These are phyloP conservation scores for Jaapia argillacea DNA, from an alignment of 768 basidiomycete species.

Conservation along the genomic window DNA sequence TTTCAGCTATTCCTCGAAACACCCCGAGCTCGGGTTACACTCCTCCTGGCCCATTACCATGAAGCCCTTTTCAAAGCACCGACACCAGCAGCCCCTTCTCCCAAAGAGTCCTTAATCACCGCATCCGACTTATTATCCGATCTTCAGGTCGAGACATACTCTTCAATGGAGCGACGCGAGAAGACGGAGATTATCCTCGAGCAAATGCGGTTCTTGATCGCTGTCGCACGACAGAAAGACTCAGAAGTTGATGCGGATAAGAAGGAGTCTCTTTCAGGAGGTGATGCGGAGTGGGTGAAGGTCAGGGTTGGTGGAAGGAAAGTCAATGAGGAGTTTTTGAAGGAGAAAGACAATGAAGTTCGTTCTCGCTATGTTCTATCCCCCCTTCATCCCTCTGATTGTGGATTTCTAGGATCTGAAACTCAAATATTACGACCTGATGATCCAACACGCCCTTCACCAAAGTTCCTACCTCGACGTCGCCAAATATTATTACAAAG, in stretches of 20 bases:
- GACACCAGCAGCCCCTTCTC: constrained; percentile 24
- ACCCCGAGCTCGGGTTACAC: constrained; percentile 88
- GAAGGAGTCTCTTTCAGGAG: constrained; percentile 54
- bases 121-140: constrained; percentile 92
- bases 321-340: constrained; percentile 88
- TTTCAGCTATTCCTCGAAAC: constrained; percentile 91
- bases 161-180: constrained; percentile 94
- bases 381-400: background rate
- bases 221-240: constrained; percentile 71
- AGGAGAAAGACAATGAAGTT: constrained; percentile 83
- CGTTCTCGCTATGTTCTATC: constrained; percentile 10
- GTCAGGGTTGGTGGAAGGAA: constrained; percentile 88
- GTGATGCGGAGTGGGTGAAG: constrained; percentile 89
- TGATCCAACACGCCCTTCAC: constrained; percentile 91
- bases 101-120: constrained; percentile 66
- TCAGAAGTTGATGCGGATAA: constrained; percentile 44
- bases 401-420: constrained; percentile 69
- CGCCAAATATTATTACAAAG: constrained; percentile 90
- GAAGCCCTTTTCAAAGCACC: constrained; percentile 52
- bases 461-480: constrained; percentile 83
- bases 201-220: constrained; percentile 87
- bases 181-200: constrained; percentile 98
- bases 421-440: constrained; percentile 90
- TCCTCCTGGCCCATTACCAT: constrained; percentile 76
- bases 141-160: constrained; percentile 97